phyloP scores from a whole-genome alignment of 2,329 filamentous ascomycete genomes.

The Fusarium sp. region DNA sequence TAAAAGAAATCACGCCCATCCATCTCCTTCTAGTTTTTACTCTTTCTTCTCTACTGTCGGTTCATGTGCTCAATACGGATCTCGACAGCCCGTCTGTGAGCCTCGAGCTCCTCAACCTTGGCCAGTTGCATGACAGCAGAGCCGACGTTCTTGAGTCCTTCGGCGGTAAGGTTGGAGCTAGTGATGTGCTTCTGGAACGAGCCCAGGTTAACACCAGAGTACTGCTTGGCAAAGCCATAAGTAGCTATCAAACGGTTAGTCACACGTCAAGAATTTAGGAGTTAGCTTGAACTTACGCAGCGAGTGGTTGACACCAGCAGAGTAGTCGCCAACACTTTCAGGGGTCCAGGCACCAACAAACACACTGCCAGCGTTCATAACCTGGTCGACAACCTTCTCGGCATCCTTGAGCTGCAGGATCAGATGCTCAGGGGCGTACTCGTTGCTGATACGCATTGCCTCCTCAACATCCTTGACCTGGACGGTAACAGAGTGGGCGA shows the following conservation, averaged over 20 bases:
- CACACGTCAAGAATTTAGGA: neutral
- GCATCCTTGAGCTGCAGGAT: constrained; percentile 90
- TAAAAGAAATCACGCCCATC: constrained; percentile 19
- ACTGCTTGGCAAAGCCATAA: constrained; percentile 98
- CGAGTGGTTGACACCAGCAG: constrained; percentile 96
- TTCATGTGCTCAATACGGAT: constrained; percentile 75
- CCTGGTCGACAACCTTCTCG: constrained; percentile 77
- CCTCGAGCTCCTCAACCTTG: constrained; percentile 93
- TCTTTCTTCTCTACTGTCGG: constrained; percentile 38
- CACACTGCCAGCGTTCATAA: constrained; percentile 94
- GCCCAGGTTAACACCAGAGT: constrained; percentile 94
- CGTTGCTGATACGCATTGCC: constrained; percentile 86
- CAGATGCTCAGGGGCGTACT: constrained; percentile 95
- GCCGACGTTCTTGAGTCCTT: constrained; percentile 88
- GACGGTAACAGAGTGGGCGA: constrained; percentile 92
- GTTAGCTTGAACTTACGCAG: constrained; percentile 76
- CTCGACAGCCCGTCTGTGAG: constrained; percentile 89
- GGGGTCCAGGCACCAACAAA: constrained; percentile 98
- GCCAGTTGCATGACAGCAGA: constrained; percentile 94
- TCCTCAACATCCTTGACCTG: constrained; percentile 77
- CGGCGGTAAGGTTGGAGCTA: constrained; percentile 86
- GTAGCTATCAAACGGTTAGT: constrained; percentile 72
- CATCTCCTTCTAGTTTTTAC: constrained; percentile 23
- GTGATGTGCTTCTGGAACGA: constrained; percentile 99
- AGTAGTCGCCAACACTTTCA: constrained; percentile 98